Conservation (phyloP, 2,329 filamentous ascomycete genomes). For the Pyrenophora graminea region DNA sequence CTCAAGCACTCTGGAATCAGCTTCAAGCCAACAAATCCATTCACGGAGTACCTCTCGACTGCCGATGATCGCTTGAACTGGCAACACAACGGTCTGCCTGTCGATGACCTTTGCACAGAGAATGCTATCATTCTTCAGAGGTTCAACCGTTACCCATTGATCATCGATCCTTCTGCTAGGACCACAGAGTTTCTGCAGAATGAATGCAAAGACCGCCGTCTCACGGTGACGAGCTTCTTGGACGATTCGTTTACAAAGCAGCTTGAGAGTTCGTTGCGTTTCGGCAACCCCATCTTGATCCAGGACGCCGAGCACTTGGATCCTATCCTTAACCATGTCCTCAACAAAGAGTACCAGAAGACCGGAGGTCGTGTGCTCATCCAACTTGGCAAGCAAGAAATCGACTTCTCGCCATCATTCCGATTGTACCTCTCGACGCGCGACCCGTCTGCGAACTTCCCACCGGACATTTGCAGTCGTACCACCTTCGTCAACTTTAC, state of each 20-base stretch:
- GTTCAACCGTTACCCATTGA: conserved; percentile 97
- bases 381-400: conserved; percentile 97
- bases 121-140: conserved; percentile 97
- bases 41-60: conserved; percentile 95
- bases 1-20: conserved; percentile 89
- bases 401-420: conserved; percentile 97
- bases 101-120: conserved; percentile 97
- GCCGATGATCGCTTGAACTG: conserved; percentile 93
- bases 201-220: conserved; percentile 87
- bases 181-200: conserved; percentile 94
- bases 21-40: conserved; percentile 90
- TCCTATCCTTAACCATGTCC: conserved; percentile 94
- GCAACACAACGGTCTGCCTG: conserved; percentile 91
- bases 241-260: conserved; percentile 99
- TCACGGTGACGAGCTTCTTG: conserved; percentile 96
- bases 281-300: conserved; percentile 97
- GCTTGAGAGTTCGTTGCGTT: conserved; percentile 92
- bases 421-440: conserved; percentile 92
- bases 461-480: conserved; percentile 95
- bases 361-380: conserved; percentile 97
- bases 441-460: conserved; percentile 93
- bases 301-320: conserved; percentile 98
- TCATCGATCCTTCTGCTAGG: conserved; percentile 95
- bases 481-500: conserved; percentile 99
- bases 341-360: conserved; percentile 99